phyloP scores from a whole-genome alignment of 208 protist species.

The Trypanosoma scelopori region DNA sequence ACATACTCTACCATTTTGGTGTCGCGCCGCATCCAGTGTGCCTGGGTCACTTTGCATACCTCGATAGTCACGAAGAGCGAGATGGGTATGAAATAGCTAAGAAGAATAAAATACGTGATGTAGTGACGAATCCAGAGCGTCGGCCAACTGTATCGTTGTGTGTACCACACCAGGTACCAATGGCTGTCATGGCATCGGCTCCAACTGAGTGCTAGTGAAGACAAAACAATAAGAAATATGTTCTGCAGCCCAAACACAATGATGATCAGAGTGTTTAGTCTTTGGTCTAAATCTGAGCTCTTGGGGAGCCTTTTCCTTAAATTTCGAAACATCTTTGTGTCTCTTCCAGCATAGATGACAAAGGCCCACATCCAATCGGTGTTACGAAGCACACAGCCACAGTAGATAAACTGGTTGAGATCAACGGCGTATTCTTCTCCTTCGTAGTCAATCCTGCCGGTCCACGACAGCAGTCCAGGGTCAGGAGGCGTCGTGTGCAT shows the following conservation, averaged over 20 bases:
- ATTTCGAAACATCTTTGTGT: conserved; percentile 93
- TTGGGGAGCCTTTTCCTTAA: conserved; percentile 83
- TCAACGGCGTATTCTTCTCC: conserved; percentile 55
- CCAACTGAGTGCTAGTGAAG: conserved; percentile 65
- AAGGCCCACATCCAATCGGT: conserved; percentile 93
- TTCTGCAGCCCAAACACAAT: conserved; percentile 76
- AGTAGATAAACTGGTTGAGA: conserved; percentile 88
- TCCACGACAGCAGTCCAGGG: conserved; percentile 76
- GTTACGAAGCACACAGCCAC: conserved; percentile 89
- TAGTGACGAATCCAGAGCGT: conserved; percentile 71
- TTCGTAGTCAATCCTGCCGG: conserved; percentile 58
- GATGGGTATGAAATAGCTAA: conserved; percentile 91
- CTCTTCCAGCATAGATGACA: conserved; percentile 90
- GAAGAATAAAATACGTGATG: conserved; percentile 90
- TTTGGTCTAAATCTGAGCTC: conserved; percentile 84
- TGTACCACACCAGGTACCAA: conserved; percentile 71
- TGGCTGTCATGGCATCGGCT: conserved; percentile 44
- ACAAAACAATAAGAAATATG: conserved; percentile 66
- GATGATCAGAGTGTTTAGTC: conserved; percentile 85
- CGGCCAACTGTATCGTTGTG: conserved; percentile 37
- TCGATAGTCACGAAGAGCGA: conserved; percentile 93
- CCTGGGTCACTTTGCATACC: conserved; percentile 90
- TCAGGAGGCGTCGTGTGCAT: conserved; percentile 69
- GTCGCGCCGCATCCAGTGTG: conserved; percentile 86
- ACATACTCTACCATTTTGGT: conserved; percentile 84